These are phyloP conservation scores for Metschnikowia peoriensis DNA, from an alignment of 805 yeast genomes.

Conservation along the genomic window DNA sequence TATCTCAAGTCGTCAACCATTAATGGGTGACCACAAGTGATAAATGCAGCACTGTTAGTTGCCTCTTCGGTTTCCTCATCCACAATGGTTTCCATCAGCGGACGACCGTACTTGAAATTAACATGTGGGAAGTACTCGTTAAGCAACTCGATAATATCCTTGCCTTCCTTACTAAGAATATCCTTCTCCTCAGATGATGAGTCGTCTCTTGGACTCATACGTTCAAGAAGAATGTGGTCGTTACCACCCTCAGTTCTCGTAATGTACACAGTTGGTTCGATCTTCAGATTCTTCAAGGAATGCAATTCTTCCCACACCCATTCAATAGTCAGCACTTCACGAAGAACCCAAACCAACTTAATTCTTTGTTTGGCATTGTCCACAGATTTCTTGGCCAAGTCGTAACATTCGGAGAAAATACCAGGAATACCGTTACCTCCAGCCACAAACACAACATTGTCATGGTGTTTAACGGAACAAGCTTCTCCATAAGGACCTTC, in stretches of 20 bases:
- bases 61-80: slow-evolving; percentile 34
- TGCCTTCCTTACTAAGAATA: slow-evolving; percentile 4
- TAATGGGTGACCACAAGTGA: slow-evolving; percentile 33
- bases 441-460: slow-evolving; percentile 58
- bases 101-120: slow-evolving; percentile 36
- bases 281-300: slow-evolving; percentile 9
- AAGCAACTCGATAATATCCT: slow-evolving; percentile 4
- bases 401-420: slow-evolving; percentile 40
- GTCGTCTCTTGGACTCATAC: slow-evolving; percentile 8
- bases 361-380: slow-evolving; percentile 15
- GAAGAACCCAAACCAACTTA: slow-evolving; percentile 18
- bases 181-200: slow-evolving; percentile 9
- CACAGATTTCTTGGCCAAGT: slow-evolving; percentile 24
- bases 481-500: slow-evolving; percentile 75
- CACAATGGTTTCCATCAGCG: slow-evolving; percentile 42
- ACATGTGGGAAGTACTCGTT: slow-evolving; percentile 17
- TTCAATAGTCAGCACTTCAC: slow-evolving; percentile 14
- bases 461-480: slow-evolving; percentile 47
- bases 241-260: slow-evolving; percentile 12
- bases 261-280: slow-evolving; percentile 16
- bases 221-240: slow-evolving; percentile 6
- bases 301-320: slow-evolving; percentile 17
- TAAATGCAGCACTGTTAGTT: slow-evolving; percentile 40
- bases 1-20: slow-evolving; percentile 34
- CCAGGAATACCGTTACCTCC: slow-evolving; percentile 80